These are phyloP conservation scores for Ophiostoma novo-ulmi DNA, from an alignment of 2,329 filamentous ascomycete species.

Conservation along the genomic window DNA sequence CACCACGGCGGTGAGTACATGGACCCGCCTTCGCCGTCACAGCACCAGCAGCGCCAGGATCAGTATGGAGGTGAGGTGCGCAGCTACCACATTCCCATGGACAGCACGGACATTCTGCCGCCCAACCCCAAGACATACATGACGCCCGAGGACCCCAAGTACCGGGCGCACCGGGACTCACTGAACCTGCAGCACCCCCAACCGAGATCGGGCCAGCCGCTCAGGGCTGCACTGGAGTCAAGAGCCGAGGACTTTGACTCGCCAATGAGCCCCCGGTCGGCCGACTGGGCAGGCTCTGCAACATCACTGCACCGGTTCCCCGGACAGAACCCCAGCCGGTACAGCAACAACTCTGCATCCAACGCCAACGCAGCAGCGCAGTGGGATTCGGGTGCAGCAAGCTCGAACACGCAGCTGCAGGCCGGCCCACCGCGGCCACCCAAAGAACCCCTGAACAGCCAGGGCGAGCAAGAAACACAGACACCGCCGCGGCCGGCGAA, in stretches of 20 bases:
- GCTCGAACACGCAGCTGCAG: slow-evolving; percentile 28
- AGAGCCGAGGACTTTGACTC: slow-evolving; percentile 62
- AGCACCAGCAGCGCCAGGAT: slow-evolving; percentile 18
- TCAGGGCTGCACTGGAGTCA: slow-evolving; percentile 67
- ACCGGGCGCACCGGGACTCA: slow-evolving; percentile 75
- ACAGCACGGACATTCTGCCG: slow-evolving; percentile 24
- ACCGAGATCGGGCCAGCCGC: slow-evolving; percentile 66
- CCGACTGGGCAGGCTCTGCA: slow-evolving; percentile 58
- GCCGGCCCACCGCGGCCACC: slow-evolving; percentile 52
- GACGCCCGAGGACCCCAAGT: slow-evolving; percentile 66
- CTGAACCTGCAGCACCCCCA: slow-evolving; percentile 76
- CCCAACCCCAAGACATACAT: slow-evolving; percentile 51
- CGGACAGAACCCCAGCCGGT: slow-evolving; percentile 42
- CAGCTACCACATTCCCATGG: slow-evolving; percentile 16
- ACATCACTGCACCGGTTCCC: slow-evolving; percentile 54
- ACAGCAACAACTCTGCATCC: slow-evolving; percentile 43
- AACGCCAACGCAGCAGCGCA: slow-evolving; percentile 38
- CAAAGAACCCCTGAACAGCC: slow-evolving; percentile 53
- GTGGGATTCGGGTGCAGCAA: slow-evolving; percentile 38
- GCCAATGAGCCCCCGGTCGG: slow-evolving; percentile 54
- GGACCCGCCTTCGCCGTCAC: slow-evolving; percentile 20
- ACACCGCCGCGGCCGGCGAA: slow-evolving; percentile 46
- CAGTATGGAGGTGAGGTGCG: slow-evolving; percentile 18
- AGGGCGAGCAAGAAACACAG: slow-evolving; percentile 36
- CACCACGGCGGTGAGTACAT: slow-evolving; percentile 29